A percentile compares a stretch with the other conserved stretches of the same genome.
These are phyloP conservation scores for Leccinellum rugosiceps DNA, from an alignment of 768 basidiomycete genomes.

Conservation along the genomic window DNA sequence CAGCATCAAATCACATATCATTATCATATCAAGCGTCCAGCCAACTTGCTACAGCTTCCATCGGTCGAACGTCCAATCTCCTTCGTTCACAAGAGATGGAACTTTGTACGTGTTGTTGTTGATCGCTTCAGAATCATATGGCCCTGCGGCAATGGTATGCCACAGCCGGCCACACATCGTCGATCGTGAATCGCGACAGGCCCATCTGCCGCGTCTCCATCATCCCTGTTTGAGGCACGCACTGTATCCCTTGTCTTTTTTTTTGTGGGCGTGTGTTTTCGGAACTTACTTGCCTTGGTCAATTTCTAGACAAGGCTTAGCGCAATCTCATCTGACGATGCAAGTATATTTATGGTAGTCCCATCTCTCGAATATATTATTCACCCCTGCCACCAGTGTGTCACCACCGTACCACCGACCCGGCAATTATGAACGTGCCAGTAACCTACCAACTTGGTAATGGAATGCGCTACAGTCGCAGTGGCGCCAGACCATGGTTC, in stretches of 20 bases:
- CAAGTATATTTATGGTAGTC: neutral
- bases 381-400: constrained; percentile 2
- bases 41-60: constrained; percentile 17
- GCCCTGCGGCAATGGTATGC: neutral
- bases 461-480: neutral
- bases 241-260: neutral
- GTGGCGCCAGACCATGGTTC: neutral
- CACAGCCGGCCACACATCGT: constrained; percentile 9
- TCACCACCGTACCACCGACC: neutral
- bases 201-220: constrained; percentile 1
- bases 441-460: neutral
- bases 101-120: constrained; percentile 28
- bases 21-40: neutral
- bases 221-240: constrained; percentile 26
- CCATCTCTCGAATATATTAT: constrained; percentile 5
- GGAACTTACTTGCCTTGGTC: neutral
- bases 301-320: neutral
- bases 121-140: neutral
- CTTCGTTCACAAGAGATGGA: constrained; percentile 38
- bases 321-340: constrained; percentile 13
- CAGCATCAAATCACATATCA: neutral
- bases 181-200: constrained; percentile 25
- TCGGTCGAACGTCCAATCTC: constrained; percentile 55
- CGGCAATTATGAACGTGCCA: neutral
- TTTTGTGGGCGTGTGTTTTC: neutral